Evolutionary conservation across 108 stramenopile species (phyloP), one percentile per base, ranked within the genome.

Genomic region (Stephanodiscus triporus): DNA sequence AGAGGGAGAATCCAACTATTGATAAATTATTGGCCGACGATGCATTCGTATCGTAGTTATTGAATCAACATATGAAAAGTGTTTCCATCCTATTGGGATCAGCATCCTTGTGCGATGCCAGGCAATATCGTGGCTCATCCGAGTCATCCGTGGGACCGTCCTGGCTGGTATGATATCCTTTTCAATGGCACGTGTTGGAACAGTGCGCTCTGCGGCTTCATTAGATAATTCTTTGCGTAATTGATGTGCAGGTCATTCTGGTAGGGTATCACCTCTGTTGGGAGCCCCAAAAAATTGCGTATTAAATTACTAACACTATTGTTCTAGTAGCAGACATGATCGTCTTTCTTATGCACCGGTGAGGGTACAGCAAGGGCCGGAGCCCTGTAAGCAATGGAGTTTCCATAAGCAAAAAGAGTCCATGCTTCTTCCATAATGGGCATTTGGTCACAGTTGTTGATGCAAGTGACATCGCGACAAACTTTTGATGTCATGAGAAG

Each of bases 101-200:
- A 13, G 95, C 91, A 0, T 95, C 89, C 68, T 90, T 87, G 55
- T 92, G 89, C 0, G 87, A 81, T 11, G 88, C 53, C 47, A 95
- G 71, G 42, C 89, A 85, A 85, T 91, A 95, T 30, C 90, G 72
- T 2, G 61, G 77, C 37, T 85, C 49, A 10, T 43, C 51, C 3
- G 14, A 9, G 20, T 65, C 49, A 29, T 51, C 13, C 7, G 30
- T 32, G 17, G 70, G 73, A 24, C 49, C 23, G 14, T 70, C 38
- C n/a, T n/a, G n/a, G n/a, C n/a, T n/a, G n/a, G 2, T 17, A 37
- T 11, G 30, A 11, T 1, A 83, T 64, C 58, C 85, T 79, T 69
- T 91, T 83, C 34, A 95, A 85, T 2, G 95, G 84, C 10, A 95
- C 92, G 72, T 93, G 91, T 69, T 95, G 91, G 76, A 95, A 95